phyloP scores from a whole-genome alignment of 2,329 filamentous ascomycete genomes.

The Acephala macrosclerotiorum region DNA sequence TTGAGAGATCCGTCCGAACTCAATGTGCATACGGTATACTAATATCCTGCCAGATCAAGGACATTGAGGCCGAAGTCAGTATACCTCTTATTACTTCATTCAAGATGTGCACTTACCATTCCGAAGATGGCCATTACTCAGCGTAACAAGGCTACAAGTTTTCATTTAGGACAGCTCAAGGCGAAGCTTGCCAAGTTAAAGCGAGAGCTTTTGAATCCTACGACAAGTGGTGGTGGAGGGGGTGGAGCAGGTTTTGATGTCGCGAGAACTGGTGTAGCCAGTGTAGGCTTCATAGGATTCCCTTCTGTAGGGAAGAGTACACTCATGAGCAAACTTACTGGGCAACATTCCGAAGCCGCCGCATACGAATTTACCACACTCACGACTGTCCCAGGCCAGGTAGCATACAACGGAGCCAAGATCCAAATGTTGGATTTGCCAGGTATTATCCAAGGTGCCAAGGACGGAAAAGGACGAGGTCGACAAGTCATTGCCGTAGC shows the following conservation, averaged over 20 bases:
- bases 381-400: constrained; percentile 95
- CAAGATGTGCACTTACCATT: not conserved
- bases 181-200: constrained; percentile 98
- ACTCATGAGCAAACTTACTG: constrained; percentile 91
- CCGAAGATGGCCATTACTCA: constrained; percentile 89
- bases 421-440: constrained; percentile 98
- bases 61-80: constrained; percentile 91
- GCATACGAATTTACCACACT: constrained; percentile 99
- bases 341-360: constrained; percentile 95
- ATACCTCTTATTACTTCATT: constrained; percentile 1
- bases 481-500: constrained; percentile 98
- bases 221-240: constrained; percentile 83
- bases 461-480: constrained; percentile 97
- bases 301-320: constrained; percentile 99
- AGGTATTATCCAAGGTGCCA: constrained; percentile 98
- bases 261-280: constrained; percentile 94
- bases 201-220: constrained; percentile 89
- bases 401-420: constrained; percentile 94
- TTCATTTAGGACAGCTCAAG: constrained; percentile 94
- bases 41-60: constrained; percentile 76
- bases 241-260: constrained; percentile 94
- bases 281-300: constrained; percentile 97
- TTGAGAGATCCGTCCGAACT: constrained; percentile 40
- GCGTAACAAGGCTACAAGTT: constrained; percentile 96
- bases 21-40: constrained; percentile 25